Percentiles rank a stretch among this genome's conserved stretches.
Conservation (phyloP, 31 red algal species). For the Endocladia muricata region DNA sequence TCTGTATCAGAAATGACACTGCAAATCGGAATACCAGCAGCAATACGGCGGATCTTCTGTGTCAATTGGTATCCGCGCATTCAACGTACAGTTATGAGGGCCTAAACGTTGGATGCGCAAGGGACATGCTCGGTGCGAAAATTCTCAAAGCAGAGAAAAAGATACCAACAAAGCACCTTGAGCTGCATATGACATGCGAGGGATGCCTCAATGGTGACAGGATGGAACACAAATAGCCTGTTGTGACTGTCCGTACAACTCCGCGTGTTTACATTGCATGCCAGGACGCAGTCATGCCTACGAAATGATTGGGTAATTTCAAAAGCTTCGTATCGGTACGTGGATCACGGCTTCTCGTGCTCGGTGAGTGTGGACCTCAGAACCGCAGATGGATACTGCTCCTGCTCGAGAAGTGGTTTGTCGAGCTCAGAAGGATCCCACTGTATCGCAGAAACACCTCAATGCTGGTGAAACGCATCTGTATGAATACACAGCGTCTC, state of each 20-base stretch:
- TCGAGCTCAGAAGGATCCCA: neutral
- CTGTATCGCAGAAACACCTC: constrained; percentile 20
- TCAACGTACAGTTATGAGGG: neutral
- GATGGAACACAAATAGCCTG: neutral
- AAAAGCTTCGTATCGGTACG: neutral
- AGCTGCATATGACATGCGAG: neutral
- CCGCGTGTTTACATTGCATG: neutral
- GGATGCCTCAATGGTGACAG: neutral
- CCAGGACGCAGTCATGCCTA: constrained; percentile 7
- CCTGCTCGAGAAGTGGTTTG: constrained; percentile 13
- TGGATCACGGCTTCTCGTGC: constrained; percentile 5
- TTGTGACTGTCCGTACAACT: neutral
- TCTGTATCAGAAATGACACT: neutral
- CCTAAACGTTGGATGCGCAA: neutral
- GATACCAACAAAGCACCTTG: neutral
- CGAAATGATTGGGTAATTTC: constrained; percentile 3
- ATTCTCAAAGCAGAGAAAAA: neutral
- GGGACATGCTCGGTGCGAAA: constrained; percentile 3
- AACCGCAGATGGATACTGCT: constrained; percentile 18
- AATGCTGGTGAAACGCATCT: constrained; percentile 45
- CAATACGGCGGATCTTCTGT: neutral
- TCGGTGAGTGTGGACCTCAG: neutral
- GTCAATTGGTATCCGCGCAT: neutral
- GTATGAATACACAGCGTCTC: constrained; percentile 18
- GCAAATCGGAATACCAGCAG: neutral